Base-by-base conservation (phyloP, 768 basidiomycete species). In the Suillus ampliporus region DNA sequence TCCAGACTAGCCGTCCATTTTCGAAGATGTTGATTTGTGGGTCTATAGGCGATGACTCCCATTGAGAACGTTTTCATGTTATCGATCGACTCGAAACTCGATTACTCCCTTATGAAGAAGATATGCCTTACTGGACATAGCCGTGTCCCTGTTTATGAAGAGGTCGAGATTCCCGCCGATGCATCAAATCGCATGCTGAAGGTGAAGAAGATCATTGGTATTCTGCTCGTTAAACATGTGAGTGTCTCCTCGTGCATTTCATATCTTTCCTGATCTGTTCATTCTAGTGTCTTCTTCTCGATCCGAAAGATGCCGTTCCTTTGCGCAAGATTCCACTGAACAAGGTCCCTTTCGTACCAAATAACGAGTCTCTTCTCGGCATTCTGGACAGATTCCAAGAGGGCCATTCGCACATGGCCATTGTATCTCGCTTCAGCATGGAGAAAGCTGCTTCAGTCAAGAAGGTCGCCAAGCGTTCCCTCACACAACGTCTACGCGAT, bases 381-480 rank as follows among this genome's bases (percentile, higher is more conserved):
- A 92, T 95, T 64, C 81, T 96, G 37, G 94, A 95, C 73, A 89
- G 83, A 64, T 96, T 96, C 74, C 94, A 95, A 73, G 93, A 94
- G 70, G 94, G 93, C 5, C 83, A 92, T 35, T 92, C 90, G 46
- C 94, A 97, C 72, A 95, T 97, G 86, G 94, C 94, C 23, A 91
- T 96, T 67, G 92, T 95, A 58, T 88, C 88, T 64, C 86, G 92
- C 50, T 86, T 91, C 67, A 90, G 87, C 58, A 82, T 82, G 14
- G 86, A 89, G 62, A 89, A 87, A 74, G 90, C 90, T 19, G 82
- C 86, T n/a, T 89, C 88, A 57, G 88, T 94, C 60, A 94, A 94
- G 83, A 85, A 91, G 66, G 90, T 87, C 5, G 92, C 92, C 46
- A 94, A 94, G 71, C 84, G 85, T 54, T 89, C 90, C 6, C 80